Evolutionary conservation across 805 yeast genomes (phyloP).

Genomic region (Wickerhamiella dianesei): DNA sequence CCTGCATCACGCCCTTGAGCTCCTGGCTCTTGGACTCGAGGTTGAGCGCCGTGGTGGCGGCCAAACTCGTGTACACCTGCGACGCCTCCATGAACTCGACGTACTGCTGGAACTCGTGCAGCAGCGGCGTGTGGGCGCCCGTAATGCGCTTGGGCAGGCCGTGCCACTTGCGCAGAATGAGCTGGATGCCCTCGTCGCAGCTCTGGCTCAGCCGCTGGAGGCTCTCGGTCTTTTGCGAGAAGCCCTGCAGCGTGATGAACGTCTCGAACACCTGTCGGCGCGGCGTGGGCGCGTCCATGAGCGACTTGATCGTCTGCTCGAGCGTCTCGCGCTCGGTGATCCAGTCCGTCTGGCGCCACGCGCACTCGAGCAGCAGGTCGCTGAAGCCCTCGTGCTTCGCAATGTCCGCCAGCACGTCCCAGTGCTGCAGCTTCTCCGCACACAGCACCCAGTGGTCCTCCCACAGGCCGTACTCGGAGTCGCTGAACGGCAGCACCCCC

Average conservation of each 20-base stretch:
- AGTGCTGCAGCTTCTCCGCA: constrained; percentile 92
- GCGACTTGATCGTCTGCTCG: constrained; percentile 86
- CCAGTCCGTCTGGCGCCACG: constrained; percentile 99
- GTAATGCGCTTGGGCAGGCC: constrained; percentile 56
- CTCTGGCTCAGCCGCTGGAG: constrained; percentile 70
- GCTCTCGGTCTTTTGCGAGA: constrained; percentile 78
- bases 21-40: constrained; percentile 89
- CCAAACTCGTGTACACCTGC: constrained; percentile 77
- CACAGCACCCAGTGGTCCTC: constrained; percentile 97
- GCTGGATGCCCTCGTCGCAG: constrained; percentile 93
- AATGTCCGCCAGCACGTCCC: constrained; percentile 93
- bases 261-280: constrained; percentile 93
- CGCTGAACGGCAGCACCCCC: constrained; percentile 90
- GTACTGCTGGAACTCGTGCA: constrained; percentile 93
- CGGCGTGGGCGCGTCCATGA: constrained; percentile 98
- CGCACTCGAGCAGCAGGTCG: constrained; percentile 89
- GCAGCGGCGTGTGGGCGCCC: constrained; percentile 72
- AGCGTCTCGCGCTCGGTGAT: constrained; percentile 85
- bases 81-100: constrained; percentile 96
- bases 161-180: constrained; percentile 86
- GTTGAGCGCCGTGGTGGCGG: constrained; percentile 82
- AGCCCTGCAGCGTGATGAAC: constrained; percentile 81
- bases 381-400: constrained; percentile 98
- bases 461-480: constrained; percentile 91
- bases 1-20: constrained; percentile 82